These are phyloP conservation scores for Saxophila tyrrhenica DNA, from an alignment of 495 filamentous ascomycete species.

Conservation along the genomic window DNA sequence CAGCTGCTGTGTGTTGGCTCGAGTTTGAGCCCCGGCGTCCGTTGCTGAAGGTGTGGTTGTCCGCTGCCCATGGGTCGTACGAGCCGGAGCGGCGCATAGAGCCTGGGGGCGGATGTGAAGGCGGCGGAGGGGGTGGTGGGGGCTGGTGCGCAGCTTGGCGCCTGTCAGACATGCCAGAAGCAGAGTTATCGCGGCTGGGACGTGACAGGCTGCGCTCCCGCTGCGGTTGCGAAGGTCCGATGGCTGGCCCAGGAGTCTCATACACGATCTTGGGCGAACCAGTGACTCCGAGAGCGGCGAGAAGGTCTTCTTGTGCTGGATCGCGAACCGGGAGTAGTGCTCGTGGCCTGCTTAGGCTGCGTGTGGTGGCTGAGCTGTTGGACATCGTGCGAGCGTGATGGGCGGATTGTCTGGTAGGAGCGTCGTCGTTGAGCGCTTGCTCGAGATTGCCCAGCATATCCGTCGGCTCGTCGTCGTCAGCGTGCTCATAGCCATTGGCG, in stretches of 20 bases:
- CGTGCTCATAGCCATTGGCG: background rate
- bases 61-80: slow-evolving; percentile 17
- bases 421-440: slow-evolving; percentile 16
- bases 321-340: slow-evolving; percentile 13
- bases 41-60: slow-evolving; percentile 9
- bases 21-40: slow-evolving; percentile 10
- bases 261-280: slow-evolving; percentile 30
- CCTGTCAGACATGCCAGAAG: background rate
- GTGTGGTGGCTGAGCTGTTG: slow-evolving; percentile 1
- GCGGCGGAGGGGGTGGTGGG: slow-evolving; percentile 21
- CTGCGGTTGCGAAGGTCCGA: background rate
- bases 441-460: slow-evolving; percentile 29
- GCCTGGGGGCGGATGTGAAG: slow-evolving; percentile 5
- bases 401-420: background rate
- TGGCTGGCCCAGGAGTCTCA: slow-evolving; percentile 24
- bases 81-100: slow-evolving; percentile 3
- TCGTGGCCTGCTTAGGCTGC: slow-evolving; percentile 1
- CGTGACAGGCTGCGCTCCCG: background rate
- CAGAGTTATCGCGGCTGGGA: slow-evolving; percentile 1
- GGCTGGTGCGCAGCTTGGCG: background rate
- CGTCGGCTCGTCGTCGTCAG: slow-evolving; percentile 8
- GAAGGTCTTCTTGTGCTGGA: slow-evolving; percentile 28
- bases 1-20: slow-evolving; percentile 24
- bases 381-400: slow-evolving; percentile 9
- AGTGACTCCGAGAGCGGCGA: slow-evolving; percentile 29